Evolutionary conservation across 2,329 filamentous ascomycete genomes (phyloP).

Genomic region (Pyrenochaeta sp.): DNA sequence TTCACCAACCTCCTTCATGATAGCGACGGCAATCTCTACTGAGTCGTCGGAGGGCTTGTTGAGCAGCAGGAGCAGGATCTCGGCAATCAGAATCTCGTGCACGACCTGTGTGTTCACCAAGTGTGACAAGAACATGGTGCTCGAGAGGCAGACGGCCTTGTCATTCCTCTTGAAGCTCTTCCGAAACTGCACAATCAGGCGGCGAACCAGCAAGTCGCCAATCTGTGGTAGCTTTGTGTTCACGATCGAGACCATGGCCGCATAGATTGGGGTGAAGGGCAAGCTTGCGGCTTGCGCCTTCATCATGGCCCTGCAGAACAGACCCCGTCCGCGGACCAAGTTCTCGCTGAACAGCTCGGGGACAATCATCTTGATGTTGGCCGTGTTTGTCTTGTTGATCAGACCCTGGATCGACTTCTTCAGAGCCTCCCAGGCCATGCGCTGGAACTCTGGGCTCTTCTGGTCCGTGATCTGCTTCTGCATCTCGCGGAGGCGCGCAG

Average conservation of each 20-base stretch:
- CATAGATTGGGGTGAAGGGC: slow-evolving; percentile 95
- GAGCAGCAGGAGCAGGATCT: slow-evolving; percentile 89
- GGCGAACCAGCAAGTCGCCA: slow-evolving; percentile 85
- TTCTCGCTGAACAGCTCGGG: slow-evolving; percentile 97
- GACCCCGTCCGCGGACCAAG: slow-evolving; percentile 83
- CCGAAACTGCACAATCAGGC: slow-evolving; percentile 88
- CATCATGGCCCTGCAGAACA: slow-evolving; percentile 97
- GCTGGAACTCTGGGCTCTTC: slow-evolving; percentile 94
- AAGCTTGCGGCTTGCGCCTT: slow-evolving; percentile 96
- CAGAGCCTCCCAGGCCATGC: slow-evolving; percentile 98
- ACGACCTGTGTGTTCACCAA: slow-evolving; percentile 95
- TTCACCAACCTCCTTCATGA: slow-evolving; percentile 91
- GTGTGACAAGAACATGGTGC: slow-evolving; percentile 93
- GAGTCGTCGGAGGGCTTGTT: slow-evolving; percentile 97
- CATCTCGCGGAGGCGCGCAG: slow-evolving; percentile 85
- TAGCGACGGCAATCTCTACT: slow-evolving; percentile 93
- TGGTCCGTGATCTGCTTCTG: slow-evolving; percentile 98
- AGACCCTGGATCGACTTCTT: slow-evolving; percentile 99
- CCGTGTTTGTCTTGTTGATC: slow-evolving; percentile 98
- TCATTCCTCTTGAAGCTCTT: slow-evolving; percentile 97
- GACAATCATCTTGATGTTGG: slow-evolving; percentile 97
- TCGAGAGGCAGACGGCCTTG: slow-evolving; percentile 92
- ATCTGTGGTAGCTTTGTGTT: slow-evolving; percentile 97
- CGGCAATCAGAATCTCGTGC: slow-evolving; percentile 89
- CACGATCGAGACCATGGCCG: slow-evolving; percentile 93